Evolutionary conservation across 2,329 filamentous ascomycete genomes (phyloP).

Genomic region (Colletotrichum truncatum): DNA sequence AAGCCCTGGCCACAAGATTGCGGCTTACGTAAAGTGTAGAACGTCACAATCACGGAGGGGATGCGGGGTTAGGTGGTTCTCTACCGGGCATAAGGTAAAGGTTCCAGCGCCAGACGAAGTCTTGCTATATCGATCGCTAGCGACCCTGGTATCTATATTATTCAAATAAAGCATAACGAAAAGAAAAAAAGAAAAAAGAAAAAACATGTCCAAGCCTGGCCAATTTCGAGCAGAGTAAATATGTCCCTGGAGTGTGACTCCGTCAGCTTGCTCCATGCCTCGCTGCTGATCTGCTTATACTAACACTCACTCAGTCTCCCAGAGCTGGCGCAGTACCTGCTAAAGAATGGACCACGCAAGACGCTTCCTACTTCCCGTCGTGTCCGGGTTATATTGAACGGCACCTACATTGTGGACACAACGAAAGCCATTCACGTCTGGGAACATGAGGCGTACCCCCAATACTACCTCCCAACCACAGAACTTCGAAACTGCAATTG

Average conservation of each 20-base stretch:
- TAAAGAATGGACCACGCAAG: slow-evolving; percentile 38
- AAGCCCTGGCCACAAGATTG: neutral
- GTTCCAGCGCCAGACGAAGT: no score
- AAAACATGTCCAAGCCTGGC: slow-evolving; percentile 22
- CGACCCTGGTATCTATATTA: no score
- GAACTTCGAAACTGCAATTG: slow-evolving; percentile 40
- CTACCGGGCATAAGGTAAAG: no score
- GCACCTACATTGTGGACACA: slow-evolving; percentile 46
- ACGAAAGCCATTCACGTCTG: slow-evolving; percentile 48
- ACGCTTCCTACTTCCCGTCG: slow-evolving; percentile 37
- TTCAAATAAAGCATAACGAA: no score
- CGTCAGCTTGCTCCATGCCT: no score
- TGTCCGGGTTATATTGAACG: slow-evolving; percentile 44
- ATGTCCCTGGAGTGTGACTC: no score
- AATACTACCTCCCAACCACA: slow-evolving; percentile 49
- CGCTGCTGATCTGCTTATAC: neutral
- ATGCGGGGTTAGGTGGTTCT: slow-evolving; percentile 12
- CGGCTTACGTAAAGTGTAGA: slow-evolving; percentile 19
- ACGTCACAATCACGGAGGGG: slow-evolving; percentile 1
- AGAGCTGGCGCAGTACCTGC: slow-evolving; percentile 37
- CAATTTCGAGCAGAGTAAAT: slow-evolving; percentile 26
- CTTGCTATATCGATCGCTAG: no score
- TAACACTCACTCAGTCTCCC: slow-evolving; percentile 33
- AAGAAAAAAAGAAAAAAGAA: no score
- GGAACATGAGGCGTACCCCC: slow-evolving; percentile 59